These are phyloP conservation scores for Takakia lepidozioides DNA, from an alignment of 225 moss, liverwort and hornwort genomes.

Conservation along the genomic window DNA sequence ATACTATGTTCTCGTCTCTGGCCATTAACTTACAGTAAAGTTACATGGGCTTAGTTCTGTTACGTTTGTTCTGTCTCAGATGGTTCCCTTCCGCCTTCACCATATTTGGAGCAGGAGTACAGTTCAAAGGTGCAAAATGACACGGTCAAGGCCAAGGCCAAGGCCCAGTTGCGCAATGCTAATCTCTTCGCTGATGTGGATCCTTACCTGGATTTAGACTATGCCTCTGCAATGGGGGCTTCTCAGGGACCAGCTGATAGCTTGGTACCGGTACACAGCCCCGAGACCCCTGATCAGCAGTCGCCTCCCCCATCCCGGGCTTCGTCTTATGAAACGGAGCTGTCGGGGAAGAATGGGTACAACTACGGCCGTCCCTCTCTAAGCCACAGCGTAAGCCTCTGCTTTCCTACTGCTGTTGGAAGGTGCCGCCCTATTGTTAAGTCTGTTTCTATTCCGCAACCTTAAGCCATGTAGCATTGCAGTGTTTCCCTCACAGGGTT, in stretches of 20 bases:
- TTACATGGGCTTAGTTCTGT: too few species aligned
- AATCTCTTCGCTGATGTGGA: constrained; percentile 75
- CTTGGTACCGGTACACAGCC: constrained; percentile 63
- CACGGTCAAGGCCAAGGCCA: constrained; percentile 34
- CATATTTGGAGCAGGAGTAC: constrained; percentile 14
- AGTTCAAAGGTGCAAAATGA: constrained; percentile 38
- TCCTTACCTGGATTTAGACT: constrained; percentile 76
- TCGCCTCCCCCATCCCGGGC: constrained; percentile 32
- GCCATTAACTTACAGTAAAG: too few species aligned
- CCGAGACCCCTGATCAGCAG: constrained; percentile 19
- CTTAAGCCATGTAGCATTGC: too few species aligned
- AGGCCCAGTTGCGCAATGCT: constrained; percentile 14
- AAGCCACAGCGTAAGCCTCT: constrained; percentile 57
- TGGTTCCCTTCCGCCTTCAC: too few species aligned
- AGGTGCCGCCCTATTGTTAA: too few species aligned
- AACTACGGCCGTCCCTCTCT: constrained; percentile 48
- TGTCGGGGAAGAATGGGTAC: constrained; percentile 33
- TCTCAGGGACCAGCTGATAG: constrained; percentile 42
- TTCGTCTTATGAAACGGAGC: constrained; percentile 52
- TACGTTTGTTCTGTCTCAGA: too few species aligned
- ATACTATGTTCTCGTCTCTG: too few species aligned
- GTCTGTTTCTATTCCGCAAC: too few species aligned
- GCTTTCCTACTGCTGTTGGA: not conserved
- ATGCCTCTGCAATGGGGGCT: constrained; percentile 39
- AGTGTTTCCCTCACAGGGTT: too few species aligned